Percentiles rank a stretch among this genome's conserved stretches.
phyloP scores from a whole-genome alignment of 140 eudicot genomes.

The Flaveria floridana region DNA sequence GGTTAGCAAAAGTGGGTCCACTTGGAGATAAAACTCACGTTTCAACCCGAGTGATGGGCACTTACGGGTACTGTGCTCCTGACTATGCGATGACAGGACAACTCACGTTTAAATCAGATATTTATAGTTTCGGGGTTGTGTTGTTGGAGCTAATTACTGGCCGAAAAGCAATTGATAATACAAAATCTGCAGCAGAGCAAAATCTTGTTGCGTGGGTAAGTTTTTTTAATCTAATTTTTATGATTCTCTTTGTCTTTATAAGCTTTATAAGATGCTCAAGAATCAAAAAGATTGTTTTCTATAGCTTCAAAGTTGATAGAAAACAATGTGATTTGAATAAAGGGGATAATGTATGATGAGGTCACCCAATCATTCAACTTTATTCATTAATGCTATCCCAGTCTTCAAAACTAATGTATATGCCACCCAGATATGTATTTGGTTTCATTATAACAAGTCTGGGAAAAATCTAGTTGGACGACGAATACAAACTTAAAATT shows the following conservation, averaged over 20 bases:
- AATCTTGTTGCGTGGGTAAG: slow-evolving; percentile 87
- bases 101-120: slow-evolving; percentile 79
- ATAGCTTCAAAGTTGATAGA: background rate
- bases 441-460: background rate
- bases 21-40: slow-evolving; percentile 84
- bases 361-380: background rate
- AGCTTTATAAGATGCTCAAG: slow-evolving; percentile 12
- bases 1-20: slow-evolving; percentile 89
- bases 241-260: background rate
- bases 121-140: slow-evolving; percentile 84
- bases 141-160: slow-evolving; percentile 87
- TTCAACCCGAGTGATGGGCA: slow-evolving; percentile 96
- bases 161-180: slow-evolving; percentile 67
- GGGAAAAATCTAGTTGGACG: background rate
- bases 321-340: background rate
- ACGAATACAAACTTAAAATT: background rate
- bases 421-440: background rate
- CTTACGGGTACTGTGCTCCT: slow-evolving; percentile 96
- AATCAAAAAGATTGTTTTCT: no score
- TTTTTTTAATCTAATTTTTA: background rate
- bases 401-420: background rate
- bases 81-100: slow-evolving; percentile 98
- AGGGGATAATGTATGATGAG: background rate
- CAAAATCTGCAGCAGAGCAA: slow-evolving; percentile 49
- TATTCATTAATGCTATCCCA: no score